Percentiles rank a stretch among this genome's conserved stretches.
Evolutionary conservation across 2,329 filamentous ascomycete genomes (phyloP).

Genomic region (Cylindrodendrum hubeiense): DNA sequence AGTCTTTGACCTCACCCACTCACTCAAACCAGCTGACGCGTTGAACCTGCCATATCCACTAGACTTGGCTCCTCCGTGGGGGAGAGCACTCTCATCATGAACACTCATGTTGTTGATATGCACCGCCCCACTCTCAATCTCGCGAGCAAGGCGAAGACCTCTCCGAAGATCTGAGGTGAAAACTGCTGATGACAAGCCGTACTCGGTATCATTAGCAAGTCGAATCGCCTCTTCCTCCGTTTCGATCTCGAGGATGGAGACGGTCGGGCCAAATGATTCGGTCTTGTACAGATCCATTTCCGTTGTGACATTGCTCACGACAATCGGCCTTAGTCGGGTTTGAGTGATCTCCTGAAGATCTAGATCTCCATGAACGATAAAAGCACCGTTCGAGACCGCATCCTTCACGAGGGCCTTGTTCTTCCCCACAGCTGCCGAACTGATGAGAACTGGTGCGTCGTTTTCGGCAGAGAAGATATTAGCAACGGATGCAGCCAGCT

Average conservation of each 20-base stretch:
- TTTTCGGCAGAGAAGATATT: slow-evolving; percentile 65
- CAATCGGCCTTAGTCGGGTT: slow-evolving; percentile 70
- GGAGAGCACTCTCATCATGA: slow-evolving; percentile 73
- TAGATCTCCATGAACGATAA: slow-evolving; percentile 55
- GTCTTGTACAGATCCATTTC: slow-evolving; percentile 80
- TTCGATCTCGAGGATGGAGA: slow-evolving; percentile 75
- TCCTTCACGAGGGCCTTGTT: slow-evolving; percentile 76
- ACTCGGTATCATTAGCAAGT: slow-evolving; percentile 85
- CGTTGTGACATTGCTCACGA: slow-evolving; percentile 72
- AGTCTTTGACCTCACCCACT: slow-evolving; percentile 74
- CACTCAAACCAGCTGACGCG: slow-evolving; percentile 63
- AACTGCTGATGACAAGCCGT: slow-evolving; percentile 78
- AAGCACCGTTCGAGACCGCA: slow-evolving; percentile 76
- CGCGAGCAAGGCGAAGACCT: slow-evolving; percentile 69
- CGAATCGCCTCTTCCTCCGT: slow-evolving; percentile 78
- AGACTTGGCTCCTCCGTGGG: slow-evolving; percentile 75
- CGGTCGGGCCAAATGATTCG: slow-evolving; percentile 83
- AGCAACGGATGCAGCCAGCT: slow-evolving; percentile 54
- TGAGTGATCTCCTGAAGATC: slow-evolving; percentile 48
- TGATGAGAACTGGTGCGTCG: slow-evolving; percentile 78
- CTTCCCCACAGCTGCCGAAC: slow-evolving; percentile 73
- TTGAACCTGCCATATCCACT: slow-evolving; percentile 76
- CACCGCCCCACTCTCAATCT: slow-evolving; percentile 75
- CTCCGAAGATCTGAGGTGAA: slow-evolving; percentile 77
- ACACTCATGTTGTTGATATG: slow-evolving; percentile 77